These are phyloP conservation scores for Peniophora sp. DNA, from an alignment of 1,284 basidiomycete species.

Conservation along the genomic window DNA sequence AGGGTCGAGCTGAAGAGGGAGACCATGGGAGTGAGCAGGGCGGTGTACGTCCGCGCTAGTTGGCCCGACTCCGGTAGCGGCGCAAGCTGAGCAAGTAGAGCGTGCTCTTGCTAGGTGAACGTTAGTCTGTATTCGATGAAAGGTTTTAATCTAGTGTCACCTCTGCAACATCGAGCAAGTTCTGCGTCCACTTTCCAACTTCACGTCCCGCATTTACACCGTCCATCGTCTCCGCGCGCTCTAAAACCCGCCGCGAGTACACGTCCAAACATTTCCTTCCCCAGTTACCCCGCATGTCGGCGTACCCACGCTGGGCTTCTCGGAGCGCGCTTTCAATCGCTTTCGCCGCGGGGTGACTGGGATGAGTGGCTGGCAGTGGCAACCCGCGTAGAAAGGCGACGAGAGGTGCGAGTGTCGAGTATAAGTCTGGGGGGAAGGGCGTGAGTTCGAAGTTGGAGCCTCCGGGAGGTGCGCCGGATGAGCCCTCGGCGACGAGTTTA, in stretches of 20 bases:
- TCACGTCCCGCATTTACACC: conserved; percentile 56
- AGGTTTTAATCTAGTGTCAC: conserved; percentile 25
- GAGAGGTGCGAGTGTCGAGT: conserved; percentile 50
- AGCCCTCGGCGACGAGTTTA: conserved; percentile 73
- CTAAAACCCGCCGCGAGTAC: conserved; percentile 58
- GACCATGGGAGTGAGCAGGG: conserved; percentile 56
- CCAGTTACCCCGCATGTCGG: conserved; percentile 78
- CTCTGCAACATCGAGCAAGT: conserved; percentile 54
- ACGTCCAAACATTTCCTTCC: conserved; percentile 61
- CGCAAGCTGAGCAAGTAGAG: conserved; percentile 50
- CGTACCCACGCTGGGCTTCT: conserved; percentile 73
- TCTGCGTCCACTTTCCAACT: conserved; percentile 59
- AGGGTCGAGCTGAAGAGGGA: conserved; percentile 55
- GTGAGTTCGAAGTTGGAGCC: conserved; percentile 47
- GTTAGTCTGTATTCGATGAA: not conserved
- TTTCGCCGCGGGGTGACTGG: conserved; percentile 65
- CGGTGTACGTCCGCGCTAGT: conserved; percentile 47
- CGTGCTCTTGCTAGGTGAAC: conserved; percentile 48
- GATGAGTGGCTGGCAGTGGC: conserved; percentile 67
- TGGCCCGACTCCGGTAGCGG: conserved; percentile 42
- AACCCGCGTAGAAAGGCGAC: conserved; percentile 62
- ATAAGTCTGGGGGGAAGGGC: conserved; percentile 45
- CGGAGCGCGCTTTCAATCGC: conserved; percentile 55
- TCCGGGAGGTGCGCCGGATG: conserved; percentile 59
- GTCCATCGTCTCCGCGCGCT: conserved; percentile 58